Conservation (phyloP, 768 basidiomycete genomes). For the Boletus tomentosulus region DNA sequence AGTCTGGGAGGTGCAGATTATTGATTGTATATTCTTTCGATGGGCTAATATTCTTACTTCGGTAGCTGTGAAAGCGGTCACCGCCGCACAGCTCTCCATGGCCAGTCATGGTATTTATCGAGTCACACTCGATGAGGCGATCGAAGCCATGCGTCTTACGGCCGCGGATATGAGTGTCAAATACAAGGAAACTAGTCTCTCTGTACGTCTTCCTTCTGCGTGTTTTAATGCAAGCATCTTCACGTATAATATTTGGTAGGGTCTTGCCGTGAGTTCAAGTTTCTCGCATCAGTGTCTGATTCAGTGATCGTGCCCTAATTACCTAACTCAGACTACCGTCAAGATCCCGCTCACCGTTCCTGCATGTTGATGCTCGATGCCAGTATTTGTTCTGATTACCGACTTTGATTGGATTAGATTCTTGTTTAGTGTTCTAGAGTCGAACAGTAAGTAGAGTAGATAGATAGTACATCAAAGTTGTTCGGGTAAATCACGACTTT, state of each 20-base stretch:
- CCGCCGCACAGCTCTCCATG: constrained; percentile 92
- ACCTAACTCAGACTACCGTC: constrained; percentile 54
- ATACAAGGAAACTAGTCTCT: constrained; percentile 94
- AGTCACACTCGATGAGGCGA: constrained; percentile 90
- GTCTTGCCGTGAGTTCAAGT: constrained; percentile 49
- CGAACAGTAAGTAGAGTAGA: too few species aligned
- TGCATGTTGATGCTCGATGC: constrained; percentile 50
- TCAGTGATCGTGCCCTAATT: constrained; percentile 8
- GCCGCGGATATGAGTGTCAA: constrained; percentile 94
- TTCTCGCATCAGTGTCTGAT: background rate
- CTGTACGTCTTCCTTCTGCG: constrained; percentile 44
- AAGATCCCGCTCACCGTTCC: constrained; percentile 84
- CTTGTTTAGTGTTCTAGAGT: too few species aligned
- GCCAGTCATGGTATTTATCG: constrained; percentile 85
- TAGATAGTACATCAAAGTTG: too few species aligned
- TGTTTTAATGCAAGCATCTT: background rate
- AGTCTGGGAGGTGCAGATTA: constrained; percentile 66
- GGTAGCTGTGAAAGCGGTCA: constrained; percentile 85
- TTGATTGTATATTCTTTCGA: background rate
- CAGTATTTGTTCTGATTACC: background rate
- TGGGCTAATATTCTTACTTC: constrained; percentile 4
- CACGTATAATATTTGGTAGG: constrained; percentile 30
- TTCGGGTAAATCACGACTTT: too few species aligned
- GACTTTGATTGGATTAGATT: background rate
- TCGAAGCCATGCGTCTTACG: constrained; percentile 91